These are phyloP conservation scores for Diplodia intermedia DNA, from an alignment of 2,329 filamentous ascomycete genomes.

Conservation along the genomic window DNA sequence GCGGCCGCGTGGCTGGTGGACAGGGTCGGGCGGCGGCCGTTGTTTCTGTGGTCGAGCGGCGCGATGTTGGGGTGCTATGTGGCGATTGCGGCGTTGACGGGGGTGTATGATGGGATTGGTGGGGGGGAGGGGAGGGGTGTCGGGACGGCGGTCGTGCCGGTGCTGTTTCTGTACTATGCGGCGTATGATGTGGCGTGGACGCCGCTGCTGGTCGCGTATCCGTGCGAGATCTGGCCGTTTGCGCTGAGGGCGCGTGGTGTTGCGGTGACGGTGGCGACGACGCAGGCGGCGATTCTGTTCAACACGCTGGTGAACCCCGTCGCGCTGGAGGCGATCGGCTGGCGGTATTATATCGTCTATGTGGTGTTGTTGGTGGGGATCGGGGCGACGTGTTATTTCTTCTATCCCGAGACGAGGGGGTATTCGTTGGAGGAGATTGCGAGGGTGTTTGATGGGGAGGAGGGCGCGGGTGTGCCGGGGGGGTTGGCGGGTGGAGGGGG, in stretches of 20 bases:
- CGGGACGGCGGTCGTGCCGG: not conserved
- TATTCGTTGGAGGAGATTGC: not conserved
- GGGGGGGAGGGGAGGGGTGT: too few species aligned
- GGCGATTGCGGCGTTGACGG: not conserved
- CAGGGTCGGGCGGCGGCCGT: not conserved
- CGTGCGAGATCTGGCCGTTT: not conserved
- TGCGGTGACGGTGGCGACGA: not conserved
- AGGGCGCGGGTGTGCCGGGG: not conserved
- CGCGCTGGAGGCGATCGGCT: not conserved
- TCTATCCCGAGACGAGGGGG: not conserved
- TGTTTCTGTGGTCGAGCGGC: not conserved
- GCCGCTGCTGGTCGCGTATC: conserved; percentile 1
- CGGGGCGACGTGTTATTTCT: not conserved
- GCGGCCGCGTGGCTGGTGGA: not conserved
- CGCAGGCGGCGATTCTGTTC: not conserved
- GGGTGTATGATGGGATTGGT: too few species aligned
- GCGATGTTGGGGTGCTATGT: not conserved
- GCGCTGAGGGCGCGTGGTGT: not conserved
- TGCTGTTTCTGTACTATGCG: not conserved
- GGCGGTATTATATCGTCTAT: not conserved
- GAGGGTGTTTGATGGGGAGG: not conserved
- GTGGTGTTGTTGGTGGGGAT: not conserved
- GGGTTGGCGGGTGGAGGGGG: not conserved
- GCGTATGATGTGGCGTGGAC: not conserved
- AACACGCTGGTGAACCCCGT: not conserved